These are phyloP conservation scores for Malus hybrid DNA, from an alignment of 331 rosid species.

Conservation along the genomic window DNA sequence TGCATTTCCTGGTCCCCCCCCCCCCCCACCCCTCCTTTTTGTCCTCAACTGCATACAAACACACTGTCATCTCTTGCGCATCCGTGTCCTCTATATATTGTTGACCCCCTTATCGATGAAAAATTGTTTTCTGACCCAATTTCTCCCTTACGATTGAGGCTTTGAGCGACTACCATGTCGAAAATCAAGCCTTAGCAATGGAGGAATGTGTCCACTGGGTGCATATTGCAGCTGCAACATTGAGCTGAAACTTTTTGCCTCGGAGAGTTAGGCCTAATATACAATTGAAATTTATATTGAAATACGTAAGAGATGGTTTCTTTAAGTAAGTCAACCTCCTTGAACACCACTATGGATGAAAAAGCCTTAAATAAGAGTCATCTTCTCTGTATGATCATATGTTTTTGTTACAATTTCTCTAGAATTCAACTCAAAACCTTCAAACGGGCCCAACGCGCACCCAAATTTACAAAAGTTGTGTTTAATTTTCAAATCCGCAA, in stretches of 20 bases:
- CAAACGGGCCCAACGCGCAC: no score
- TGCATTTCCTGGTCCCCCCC: neutral
- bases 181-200: neutral
- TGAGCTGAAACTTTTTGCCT: neutral
- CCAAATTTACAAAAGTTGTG: no score
- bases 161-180: neutral
- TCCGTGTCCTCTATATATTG: neutral
- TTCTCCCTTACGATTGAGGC: neutral
- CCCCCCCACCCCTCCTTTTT: neutral
- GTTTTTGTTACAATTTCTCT: neutral
- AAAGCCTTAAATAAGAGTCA: neutral
- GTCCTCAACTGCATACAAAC: neutral
- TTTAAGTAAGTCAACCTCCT: neutral
- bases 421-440: neutral
- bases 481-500: no score
- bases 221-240: conserved; percentile 1
- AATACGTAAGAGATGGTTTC: neutral
- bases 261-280: neutral
- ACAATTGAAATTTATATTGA: no score
- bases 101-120: neutral
- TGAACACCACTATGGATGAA: neutral
- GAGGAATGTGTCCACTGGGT: neutral
- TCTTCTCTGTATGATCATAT: neutral
- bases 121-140: neutral
- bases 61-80: neutral